These are phyloP conservation scores for Lactarius vividus DNA, from an alignment of 768 basidiomycete genomes.

Conservation along the genomic window DNA sequence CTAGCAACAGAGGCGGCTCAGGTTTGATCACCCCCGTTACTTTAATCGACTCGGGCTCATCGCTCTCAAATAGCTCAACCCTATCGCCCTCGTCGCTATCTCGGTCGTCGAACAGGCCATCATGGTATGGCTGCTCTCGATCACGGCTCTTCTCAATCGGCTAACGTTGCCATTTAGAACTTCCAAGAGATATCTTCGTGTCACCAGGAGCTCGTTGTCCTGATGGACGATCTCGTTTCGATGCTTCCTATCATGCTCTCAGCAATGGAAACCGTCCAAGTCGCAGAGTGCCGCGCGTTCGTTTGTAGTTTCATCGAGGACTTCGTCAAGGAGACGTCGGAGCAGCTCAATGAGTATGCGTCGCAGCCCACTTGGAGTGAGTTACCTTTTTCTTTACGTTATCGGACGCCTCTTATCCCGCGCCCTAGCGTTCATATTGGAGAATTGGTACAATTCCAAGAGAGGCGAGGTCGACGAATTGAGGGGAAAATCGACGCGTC, in stretches of 20 bases:
- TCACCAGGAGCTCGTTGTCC: neutral
- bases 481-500: neutral
- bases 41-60: neutral
- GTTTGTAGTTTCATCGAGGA: neutral
- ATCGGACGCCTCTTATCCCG: neutral
- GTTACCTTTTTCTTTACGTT: neutral
- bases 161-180: neutral
- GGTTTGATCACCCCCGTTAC: neutral
- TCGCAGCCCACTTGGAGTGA: neutral
- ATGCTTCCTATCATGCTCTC: neutral
- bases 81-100: neutral
- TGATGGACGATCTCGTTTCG: neutral
- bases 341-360: neutral
- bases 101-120: neutral
- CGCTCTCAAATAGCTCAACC: neutral
- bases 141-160: neutral
- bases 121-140: neutral
- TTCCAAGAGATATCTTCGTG: neutral
- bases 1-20: neutral
- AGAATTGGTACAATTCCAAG: neutral
- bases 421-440: neutral
- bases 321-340: neutral
- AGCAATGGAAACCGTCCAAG: neutral
- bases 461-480: neutral
- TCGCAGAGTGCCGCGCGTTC: neutral